Evolutionary conservation across 352 stramenopile genomes (phyloP), one percentile per base, ranked within the genome.

Genomic region (Pythium chondricola): DNA sequence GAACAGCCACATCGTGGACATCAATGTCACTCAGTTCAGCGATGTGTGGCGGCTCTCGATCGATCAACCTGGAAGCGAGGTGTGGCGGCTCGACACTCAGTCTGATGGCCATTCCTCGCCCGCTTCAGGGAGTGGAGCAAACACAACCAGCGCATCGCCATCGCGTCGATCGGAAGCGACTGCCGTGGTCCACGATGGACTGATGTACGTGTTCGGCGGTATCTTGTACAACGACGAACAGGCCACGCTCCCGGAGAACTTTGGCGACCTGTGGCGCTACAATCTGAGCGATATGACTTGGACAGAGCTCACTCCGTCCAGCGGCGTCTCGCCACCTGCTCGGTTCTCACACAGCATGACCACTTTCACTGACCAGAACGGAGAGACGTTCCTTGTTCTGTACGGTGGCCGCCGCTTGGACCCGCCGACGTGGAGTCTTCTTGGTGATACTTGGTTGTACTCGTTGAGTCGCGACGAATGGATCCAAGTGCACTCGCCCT

Each of bases 201-300:
- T 66, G 39, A 58, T 88, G 22, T 69, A 73, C 52, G 58, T 88
- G n/a, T 88, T 83, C 42, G 77, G 77, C 8, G 77, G 77, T 6
- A 88, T 88, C 33, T 57, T 69, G 3, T 88, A 88, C 48, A 74
- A 86, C 24, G 63, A 70, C 17, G 48, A 52, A 22, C 58, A 48
- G n/a, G 50, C 61, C 25, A 48, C 63, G 2, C 17, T 65, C 1
- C 71, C 76, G 4, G 26, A 48, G 4, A 59, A 88, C 56, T 77
- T 67, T 46, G 74, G 73, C 32, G 74, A 88, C 40, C 53, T 88
- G 17, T 88, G 77, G 77, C 59, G 52, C 43, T 88, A 86, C 41
- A 57, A 85, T 42, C 52, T 88, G 4, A 52, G 32, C 33, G 63
- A 41, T 2, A 67, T 56, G 35, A 52, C 30, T 3, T 88, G 77